A percentile compares a stretch with the other conserved stretches of the same genome.
Conservation (phyloP, 179 eudicot species). For the Vitellaria paradoxa region DNA sequence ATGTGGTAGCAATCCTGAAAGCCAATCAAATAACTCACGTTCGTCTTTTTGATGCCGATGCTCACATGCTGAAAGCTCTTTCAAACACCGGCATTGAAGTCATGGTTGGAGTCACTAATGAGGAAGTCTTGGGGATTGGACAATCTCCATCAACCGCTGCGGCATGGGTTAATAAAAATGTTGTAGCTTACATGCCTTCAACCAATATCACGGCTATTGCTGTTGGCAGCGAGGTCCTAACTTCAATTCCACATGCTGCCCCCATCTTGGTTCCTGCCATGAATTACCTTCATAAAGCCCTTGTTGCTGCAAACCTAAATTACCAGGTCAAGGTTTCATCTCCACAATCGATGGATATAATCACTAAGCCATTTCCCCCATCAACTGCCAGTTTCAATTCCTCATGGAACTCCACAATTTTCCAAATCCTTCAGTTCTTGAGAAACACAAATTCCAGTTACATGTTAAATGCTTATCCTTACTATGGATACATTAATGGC, state of each 20-base stretch:
- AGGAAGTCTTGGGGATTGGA: constrained; percentile 69
- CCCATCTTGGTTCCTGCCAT: constrained; percentile 68
- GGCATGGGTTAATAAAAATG: constrained; percentile 67
- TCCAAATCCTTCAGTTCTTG: constrained; percentile 68
- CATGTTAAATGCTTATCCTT: constrained; percentile 91
- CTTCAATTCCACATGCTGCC: constrained; percentile 69
- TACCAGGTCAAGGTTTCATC: constrained; percentile 72
- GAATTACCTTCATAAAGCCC: constrained; percentile 67
- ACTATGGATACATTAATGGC: constrained; percentile 58
- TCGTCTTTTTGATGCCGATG: constrained; percentile 68
- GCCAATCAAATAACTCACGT: constrained; percentile 66
- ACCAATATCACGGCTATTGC: constrained; percentile 84
- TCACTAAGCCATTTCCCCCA: constrained; percentile 78
- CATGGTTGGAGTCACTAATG: constrained; percentile 71
- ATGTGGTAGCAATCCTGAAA: constrained; percentile 55
- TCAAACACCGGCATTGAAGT: constrained; percentile 78
- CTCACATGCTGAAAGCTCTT: constrained; percentile 69
- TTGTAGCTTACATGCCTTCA: constrained; percentile 67
- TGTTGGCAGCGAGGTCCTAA: constrained; percentile 77
- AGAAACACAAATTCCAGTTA: constrained; percentile 68
- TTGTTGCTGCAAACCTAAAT: constrained; percentile 69
- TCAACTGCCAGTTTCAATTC: constrained; percentile 75
- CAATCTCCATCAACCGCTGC: constrained; percentile 70
- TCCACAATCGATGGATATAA: constrained; percentile 70
- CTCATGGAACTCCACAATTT: constrained; percentile 63